Evolutionary conservation across 2,329 filamentous ascomycete species (phyloP), one percentile per base, ranked within the genome.

Genomic region (Mycosphaerelloides madeirae): DNA sequence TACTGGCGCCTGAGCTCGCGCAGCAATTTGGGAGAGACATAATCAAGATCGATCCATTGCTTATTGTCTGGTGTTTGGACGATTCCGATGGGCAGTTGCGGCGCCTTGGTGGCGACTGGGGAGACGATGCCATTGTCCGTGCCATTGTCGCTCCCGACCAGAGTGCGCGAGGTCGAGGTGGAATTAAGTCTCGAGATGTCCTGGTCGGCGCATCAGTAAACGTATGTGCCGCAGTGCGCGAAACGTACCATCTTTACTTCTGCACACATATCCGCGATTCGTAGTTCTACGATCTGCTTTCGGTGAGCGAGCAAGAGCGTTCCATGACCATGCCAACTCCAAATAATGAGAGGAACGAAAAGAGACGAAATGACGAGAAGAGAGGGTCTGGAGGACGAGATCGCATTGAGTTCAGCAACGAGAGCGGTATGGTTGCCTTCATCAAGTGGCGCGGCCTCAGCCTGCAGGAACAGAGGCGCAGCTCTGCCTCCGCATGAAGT

Each of bases 41-140:
- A 33, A 25, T 49, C 40, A 11, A 52, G 40, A 34, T 49, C 47
- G 13, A 52, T 36, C 49, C 49, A 52, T 31, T 52, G 46, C 29
- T 39, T 49, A 15, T 29, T 41, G 31, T 52, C 43, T 11, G 36
- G 25, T 7, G 38, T 40, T 11, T 44, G 41, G 6, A 36, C 13
- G n/a, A 47, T 39, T 12, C 20, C 32, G 8, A 14, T n/a, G 7
- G 31, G 29, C 20, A 31, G 37, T 12, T 38, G 25, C 13, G 31
- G 25, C 3, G 19, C 29, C 20, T 25, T 35, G 18, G 29, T n/a
- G 13, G 41, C 35, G 6, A 42, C 14, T 3, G 41, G 48, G 13
- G 48, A 48, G 6, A n/a, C 16, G 12, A 35, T n/a, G 33, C 6
- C 14, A 16, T 16, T 6, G 31, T 11, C 31, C 8, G 7, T 7